Conservation (phyloP, 768 basidiomycete genomes). For the Lentinus tigrinus region DNA sequence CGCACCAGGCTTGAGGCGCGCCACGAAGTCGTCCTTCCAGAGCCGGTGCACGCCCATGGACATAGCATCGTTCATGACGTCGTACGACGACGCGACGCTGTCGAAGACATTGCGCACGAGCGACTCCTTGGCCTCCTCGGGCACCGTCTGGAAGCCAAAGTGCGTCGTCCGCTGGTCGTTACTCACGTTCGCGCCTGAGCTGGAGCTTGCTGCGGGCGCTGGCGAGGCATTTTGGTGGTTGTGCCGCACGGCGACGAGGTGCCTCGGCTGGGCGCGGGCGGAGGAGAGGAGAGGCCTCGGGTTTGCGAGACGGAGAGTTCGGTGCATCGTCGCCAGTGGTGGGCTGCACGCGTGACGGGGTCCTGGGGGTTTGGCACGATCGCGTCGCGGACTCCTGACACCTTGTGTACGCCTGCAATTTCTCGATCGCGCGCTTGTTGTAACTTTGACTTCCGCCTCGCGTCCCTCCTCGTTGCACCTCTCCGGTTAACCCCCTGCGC, state of each 20-base stretch:
- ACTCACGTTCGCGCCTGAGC: constrained; percentile 3
- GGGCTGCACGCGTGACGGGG: constrained; percentile 3
- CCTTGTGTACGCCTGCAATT: constrained; percentile 11
- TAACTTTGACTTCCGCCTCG: not conserved
- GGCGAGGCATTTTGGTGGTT: constrained; percentile 13
- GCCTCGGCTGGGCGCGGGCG: not conserved
- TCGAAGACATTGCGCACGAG: constrained; percentile 93
- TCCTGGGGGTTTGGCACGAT: not conserved
- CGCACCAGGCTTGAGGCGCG: constrained; percentile 70
- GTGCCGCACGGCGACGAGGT: not conserved
- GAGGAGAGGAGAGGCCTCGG: constrained; percentile 11
- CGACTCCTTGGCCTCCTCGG: constrained; percentile 82
- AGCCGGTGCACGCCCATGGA: constrained; percentile 94
- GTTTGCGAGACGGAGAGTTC: constrained; percentile 14
- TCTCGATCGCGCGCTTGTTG: not conserved
- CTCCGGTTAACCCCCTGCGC: not conserved
- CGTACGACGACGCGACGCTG: constrained; percentile 93
- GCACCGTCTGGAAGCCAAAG: constrained; percentile 91
- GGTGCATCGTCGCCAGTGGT: constrained; percentile 12
- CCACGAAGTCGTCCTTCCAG: constrained; percentile 94
- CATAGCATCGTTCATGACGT: constrained; percentile 99
- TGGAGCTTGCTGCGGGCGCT: constrained; percentile 2
- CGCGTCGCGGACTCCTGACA: not conserved
- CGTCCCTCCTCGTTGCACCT: not conserved
- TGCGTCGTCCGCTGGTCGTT: constrained; percentile 57